Evolutionary conservation across 2,329 filamentous ascomycete species (phyloP).

Genomic region (Ophiosphaerella narmari): DNA sequence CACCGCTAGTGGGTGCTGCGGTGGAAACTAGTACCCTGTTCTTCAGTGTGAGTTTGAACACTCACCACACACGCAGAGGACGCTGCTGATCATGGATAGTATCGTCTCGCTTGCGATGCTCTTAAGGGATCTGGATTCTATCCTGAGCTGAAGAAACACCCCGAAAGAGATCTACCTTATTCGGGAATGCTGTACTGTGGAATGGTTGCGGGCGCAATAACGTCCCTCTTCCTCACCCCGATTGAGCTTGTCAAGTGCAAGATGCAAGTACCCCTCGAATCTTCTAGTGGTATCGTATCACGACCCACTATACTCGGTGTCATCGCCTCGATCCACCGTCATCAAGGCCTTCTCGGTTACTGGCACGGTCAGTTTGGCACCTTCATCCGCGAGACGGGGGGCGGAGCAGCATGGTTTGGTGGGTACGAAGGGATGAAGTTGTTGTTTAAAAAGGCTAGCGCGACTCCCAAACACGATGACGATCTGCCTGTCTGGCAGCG

Average conservation of each 20-base stretch:
- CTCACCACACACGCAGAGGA: background rate
- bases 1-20: slow-evolving; percentile 86
- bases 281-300: slow-evolving; percentile 47
- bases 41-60: slow-evolving; percentile 64
- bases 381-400: slow-evolving; percentile 89
- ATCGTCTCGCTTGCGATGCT: slow-evolving; percentile 56
- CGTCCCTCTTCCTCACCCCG: slow-evolving; percentile 87
- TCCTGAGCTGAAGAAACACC: slow-evolving; percentile 51
- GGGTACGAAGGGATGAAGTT: slow-evolving; percentile 61
- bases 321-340: slow-evolving; percentile 77
- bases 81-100: slow-evolving; percentile 42
- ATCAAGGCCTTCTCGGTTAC: slow-evolving; percentile 83
- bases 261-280: slow-evolving; percentile 75
- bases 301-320: slow-evolving; percentile 70
- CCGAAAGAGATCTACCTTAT: slow-evolving; percentile 68
- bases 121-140: slow-evolving; percentile 65
- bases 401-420: slow-evolving; percentile 90
- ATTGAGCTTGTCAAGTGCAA: slow-evolving; percentile 98
- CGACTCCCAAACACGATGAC: slow-evolving; percentile 53
- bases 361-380: slow-evolving; percentile 96
- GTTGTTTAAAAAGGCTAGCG: slow-evolving; percentile 63
- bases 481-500: slow-evolving; percentile 83
- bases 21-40: slow-evolving; percentile 92
- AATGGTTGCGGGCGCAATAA: slow-evolving; percentile 84
- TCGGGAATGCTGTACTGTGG: slow-evolving; percentile 77